Conservation (phyloP, 1,284 basidiomycete species). For the Stereum hirsutum region DNA sequence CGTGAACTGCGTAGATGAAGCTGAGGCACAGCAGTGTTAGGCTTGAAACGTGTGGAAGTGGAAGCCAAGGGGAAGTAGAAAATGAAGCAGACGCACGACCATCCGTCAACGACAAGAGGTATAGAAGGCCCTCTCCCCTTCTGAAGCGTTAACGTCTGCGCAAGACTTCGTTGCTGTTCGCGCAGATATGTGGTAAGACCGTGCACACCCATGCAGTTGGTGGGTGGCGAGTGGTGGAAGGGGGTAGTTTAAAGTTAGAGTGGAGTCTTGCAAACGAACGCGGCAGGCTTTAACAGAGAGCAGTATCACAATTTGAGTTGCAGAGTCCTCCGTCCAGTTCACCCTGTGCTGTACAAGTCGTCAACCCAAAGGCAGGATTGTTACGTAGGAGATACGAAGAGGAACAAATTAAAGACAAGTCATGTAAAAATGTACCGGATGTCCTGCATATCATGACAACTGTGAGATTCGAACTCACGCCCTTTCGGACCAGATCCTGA, state of each 20-base stretch:
- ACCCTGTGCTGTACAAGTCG: no score
- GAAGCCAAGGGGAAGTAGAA: background rate
- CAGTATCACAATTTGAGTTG: background rate
- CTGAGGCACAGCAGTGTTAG: constrained; percentile 27
- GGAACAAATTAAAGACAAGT: background rate
- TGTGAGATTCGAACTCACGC: constrained; percentile 27
- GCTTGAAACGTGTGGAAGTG: constrained; percentile 9
- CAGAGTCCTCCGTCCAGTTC: no score
- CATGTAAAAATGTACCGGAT: background rate
- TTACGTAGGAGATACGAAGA: background rate
- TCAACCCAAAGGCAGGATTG: background rate
- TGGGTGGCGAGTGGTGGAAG: background rate
- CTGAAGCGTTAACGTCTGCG: constrained; percentile 35
- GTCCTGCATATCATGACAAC: background rate
- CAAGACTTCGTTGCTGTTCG: constrained; percentile 58
- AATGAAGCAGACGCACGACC: constrained; percentile 71
- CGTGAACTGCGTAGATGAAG: constrained; percentile 70
- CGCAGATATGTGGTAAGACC: constrained; percentile 74
- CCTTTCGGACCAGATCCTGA: constrained; percentile 19
- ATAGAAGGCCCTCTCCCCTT: constrained; percentile 11
- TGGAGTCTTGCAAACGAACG: background rate
- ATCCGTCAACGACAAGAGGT: constrained; percentile 72
- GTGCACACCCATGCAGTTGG: constrained; percentile 64
- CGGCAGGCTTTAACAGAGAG: background rate
- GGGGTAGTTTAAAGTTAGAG: background rate